Evolutionary conservation across 2,329 filamentous ascomycete genomes (phyloP).

Genomic region (Rhynchosporium secalis): DNA sequence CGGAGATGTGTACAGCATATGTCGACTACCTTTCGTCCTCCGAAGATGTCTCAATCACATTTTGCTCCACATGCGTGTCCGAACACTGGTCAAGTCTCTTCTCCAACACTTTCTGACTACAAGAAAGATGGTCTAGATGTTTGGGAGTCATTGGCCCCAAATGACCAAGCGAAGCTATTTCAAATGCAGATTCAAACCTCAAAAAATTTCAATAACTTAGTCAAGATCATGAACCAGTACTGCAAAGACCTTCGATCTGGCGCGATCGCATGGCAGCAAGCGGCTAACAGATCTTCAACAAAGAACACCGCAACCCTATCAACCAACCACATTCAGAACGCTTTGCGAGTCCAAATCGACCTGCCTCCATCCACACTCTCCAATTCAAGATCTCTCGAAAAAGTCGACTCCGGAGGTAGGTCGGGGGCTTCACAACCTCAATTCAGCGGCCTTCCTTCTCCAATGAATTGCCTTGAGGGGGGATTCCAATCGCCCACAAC

Average conservation of each 20-base stretch:
- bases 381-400: too few species aligned
- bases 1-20: not conserved
- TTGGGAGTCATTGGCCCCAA: not conserved
- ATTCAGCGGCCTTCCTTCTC: slow-evolving; percentile 2
- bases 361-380: not conserved
- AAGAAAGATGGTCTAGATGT: not conserved
- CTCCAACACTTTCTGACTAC: not conserved
- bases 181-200: not conserved
- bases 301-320: not conserved
- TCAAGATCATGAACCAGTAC: not conserved
- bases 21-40: not conserved
- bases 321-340: not conserved
- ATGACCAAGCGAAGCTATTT: not conserved
- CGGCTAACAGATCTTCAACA: not conserved
- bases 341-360: not conserved
- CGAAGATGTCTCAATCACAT: not conserved
- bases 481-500: too few species aligned
- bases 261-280: not conserved
- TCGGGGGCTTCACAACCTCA: not conserved
- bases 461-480: not conserved
- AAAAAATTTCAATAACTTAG: not conserved
- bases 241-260: not conserved
- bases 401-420: not conserved
- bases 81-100: not conserved
- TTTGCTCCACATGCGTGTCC: not conserved